Evolutionary conservation across 2,329 filamentous ascomycete species (phyloP).

Genomic region (Fonsecaea multimorphosa): DNA sequence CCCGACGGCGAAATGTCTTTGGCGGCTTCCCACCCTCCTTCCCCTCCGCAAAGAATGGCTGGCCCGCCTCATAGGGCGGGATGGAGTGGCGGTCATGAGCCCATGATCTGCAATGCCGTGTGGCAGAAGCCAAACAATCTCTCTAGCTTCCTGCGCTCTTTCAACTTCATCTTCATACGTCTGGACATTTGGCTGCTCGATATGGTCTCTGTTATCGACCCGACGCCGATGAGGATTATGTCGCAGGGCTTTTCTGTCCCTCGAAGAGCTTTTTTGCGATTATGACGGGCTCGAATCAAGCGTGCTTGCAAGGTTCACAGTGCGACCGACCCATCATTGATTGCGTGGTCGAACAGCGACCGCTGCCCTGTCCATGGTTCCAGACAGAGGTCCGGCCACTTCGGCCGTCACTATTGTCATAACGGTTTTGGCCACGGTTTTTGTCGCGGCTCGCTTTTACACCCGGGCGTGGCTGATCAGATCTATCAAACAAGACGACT

Average conservation of each 20-base stretch:
- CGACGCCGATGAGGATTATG: not conserved
- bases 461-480: conserved; percentile 76
- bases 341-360: not conserved
- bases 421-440: conserved; percentile 71
- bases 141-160: not conserved
- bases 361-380: conserved; percentile 29
- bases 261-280: not conserved
- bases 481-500: conserved; percentile 76
- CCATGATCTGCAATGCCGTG: not conserved
- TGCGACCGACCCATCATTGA: not conserved
- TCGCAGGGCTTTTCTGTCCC: not conserved
- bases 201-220: not conserved
- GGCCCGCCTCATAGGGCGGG: not conserved
- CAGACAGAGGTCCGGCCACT: conserved; percentile 46
- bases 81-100: not conserved
- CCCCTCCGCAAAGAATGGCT: conserved; percentile 1
- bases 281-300: not conserved
- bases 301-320: not conserved
- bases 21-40: not conserved
- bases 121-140: not conserved
- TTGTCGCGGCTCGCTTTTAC: conserved; percentile 75
- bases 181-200: not conserved
- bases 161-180: not conserved
- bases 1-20: conserved; percentile 2
- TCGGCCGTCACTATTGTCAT: conserved; percentile 52